A percentile compares a stretch with the other conserved stretches of the same genome.
Evolutionary conservation across 352 stramenopile genomes (phyloP).

Genomic region (Globisporangium paddicum): DNA sequence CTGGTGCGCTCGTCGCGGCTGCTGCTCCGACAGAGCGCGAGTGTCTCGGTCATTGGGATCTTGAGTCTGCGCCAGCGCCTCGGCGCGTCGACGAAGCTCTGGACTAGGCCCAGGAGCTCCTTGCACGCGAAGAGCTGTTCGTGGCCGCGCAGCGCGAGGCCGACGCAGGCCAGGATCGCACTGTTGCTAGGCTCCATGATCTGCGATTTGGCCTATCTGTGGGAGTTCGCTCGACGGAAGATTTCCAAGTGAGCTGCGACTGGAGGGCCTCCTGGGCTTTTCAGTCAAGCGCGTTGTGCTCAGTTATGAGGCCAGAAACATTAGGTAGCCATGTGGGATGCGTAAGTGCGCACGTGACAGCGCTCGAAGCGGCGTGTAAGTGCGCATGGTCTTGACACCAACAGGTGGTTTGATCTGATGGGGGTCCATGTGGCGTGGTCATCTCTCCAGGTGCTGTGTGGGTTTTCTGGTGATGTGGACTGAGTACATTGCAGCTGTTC

Average conservation of each 20-base stretch:
- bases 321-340: slow-evolving; percentile 5
- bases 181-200: neutral
- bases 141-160: slow-evolving; percentile 1
- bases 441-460: neutral
- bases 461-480: too few species aligned
- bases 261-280: too few species aligned
- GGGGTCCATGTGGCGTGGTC: neutral
- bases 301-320: slow-evolving; percentile 3
- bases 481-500: too few species aligned
- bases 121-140: slow-evolving; percentile 6
- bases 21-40: slow-evolving; percentile 10
- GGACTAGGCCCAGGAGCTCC: slow-evolving; percentile 9
- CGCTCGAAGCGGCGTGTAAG: neutral
- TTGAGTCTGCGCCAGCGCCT: slow-evolving; percentile 11
- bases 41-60: slow-evolving; percentile 14
- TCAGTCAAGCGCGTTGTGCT: neutral
- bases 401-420: too few species aligned
- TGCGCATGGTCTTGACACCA: too few species aligned
- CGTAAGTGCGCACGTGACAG: neutral
- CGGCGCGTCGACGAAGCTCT: slow-evolving; percentile 11
- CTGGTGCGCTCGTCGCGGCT: slow-evolving; percentile 5
- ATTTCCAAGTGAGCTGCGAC: slow-evolving; percentile 1
- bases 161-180: slow-evolving; percentile 6
- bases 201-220: too few species aligned
- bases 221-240: neutral